Conservation (phyloP, 2,329 filamentous ascomycete species). For the Teratosphaeria nubilosa region DNA sequence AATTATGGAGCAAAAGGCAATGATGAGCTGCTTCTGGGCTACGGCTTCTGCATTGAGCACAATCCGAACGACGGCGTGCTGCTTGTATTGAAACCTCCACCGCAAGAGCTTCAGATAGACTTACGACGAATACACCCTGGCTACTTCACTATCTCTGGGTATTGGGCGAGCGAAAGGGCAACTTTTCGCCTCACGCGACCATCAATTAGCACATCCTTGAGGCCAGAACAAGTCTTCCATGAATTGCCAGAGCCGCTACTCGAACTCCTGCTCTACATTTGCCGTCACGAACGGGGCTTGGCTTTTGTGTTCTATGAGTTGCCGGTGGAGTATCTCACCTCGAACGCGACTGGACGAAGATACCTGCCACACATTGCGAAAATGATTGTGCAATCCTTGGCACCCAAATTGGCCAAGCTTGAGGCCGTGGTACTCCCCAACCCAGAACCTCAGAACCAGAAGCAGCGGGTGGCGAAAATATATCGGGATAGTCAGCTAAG, state of each 20-base stretch:
- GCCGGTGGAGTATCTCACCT: conserved; percentile 17
- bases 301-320: conserved; percentile 19
- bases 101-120: conserved; percentile 24
- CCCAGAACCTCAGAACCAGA: conserved; percentile 23
- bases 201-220: background rate
- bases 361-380: conserved; percentile 25
- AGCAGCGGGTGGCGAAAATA: conserved; percentile 31
- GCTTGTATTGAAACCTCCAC: conserved; percentile 32
- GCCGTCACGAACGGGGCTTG: conserved; percentile 23
- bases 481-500: conserved; percentile 33
- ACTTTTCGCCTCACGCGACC: conserved; percentile 27
- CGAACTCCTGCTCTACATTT: conserved; percentile 27
- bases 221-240: conserved; percentile 12
- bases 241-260: conserved; percentile 23
- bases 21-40: conserved; percentile 43
- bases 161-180: conserved; percentile 26
- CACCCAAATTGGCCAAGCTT: conserved; percentile 25
- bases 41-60: conserved; percentile 40
- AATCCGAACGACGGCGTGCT: conserved; percentile 40
- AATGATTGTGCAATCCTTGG: conserved; percentile 25
- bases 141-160: conserved; percentile 22
- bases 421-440: conserved; percentile 14
- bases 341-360: conserved; percentile 14
- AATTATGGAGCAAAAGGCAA: conserved; percentile 46
- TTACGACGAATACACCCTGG: conserved; percentile 22